A percentile compares a stretch with the other conserved stretches of the same genome.
These are phyloP conservation scores for Tephrocybe sp. DNA, from an alignment of 768 basidiomycete genomes.

Conservation along the genomic window DNA sequence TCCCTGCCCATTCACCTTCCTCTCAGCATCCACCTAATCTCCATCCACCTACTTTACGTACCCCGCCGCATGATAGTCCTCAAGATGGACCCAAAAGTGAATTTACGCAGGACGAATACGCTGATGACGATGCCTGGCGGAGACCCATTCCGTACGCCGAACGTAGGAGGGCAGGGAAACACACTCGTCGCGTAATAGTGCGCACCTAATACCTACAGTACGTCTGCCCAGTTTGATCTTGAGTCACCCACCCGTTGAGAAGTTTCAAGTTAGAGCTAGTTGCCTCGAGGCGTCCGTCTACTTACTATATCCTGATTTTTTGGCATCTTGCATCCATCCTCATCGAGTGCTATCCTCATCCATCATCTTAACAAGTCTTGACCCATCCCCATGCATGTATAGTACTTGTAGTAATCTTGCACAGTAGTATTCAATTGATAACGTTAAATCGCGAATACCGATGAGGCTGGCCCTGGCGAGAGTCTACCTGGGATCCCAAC, in stretches of 20 bases:
- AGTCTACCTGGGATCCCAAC: too few relatives aligned
- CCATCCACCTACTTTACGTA: slow-evolving; percentile 40
- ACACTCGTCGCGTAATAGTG: slow-evolving; percentile 73
- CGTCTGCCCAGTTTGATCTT: slow-evolving; percentile 2
- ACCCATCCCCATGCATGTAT: slow-evolving; percentile 10
- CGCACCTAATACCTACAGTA: slow-evolving; percentile 34
- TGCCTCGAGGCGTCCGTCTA: slow-evolving; percentile 10
- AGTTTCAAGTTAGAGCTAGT: slow-evolving; percentile 12
- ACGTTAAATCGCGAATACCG: not conserved
- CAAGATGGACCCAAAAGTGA: slow-evolving; percentile 38
- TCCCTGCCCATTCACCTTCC: slow-evolving; percentile 27
- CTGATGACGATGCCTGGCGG: slow-evolving; percentile 71
- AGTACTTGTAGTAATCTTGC: slow-evolving; percentile 1
- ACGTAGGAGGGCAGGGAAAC: slow-evolving; percentile 77
- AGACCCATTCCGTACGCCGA: slow-evolving; percentile 73
- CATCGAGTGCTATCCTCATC: slow-evolving; percentile 11
- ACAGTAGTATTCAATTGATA: slow-evolving; percentile 6
- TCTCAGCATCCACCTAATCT: slow-evolving; percentile 31
- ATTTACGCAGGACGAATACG: slow-evolving; percentile 48
- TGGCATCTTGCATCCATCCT: slow-evolving; percentile 10
- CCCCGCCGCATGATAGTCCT: slow-evolving; percentile 44
- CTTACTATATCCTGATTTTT: slow-evolving; percentile 12
- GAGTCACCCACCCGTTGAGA: slow-evolving; percentile 6
- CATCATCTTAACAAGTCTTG: too few relatives aligned
- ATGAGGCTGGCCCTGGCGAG: too few relatives aligned